These are phyloP conservation scores for Solanum stenotomum DNA, from an alignment of 257 asterid genomes.

Conservation along the genomic window DNA sequence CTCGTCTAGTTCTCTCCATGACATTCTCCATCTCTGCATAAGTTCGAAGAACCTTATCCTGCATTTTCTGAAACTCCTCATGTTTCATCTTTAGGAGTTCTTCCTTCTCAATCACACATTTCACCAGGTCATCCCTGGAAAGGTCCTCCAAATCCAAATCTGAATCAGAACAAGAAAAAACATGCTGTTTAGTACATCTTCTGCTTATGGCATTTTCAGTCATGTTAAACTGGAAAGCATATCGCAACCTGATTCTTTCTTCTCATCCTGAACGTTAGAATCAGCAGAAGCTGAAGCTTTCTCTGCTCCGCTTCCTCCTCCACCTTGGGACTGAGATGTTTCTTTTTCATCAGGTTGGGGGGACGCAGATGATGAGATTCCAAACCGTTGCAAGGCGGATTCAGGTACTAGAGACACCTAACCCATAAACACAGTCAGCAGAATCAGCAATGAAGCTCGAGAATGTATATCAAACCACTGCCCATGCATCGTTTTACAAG, in stretches of 20 bases:
- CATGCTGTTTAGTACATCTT: constrained; percentile 20
- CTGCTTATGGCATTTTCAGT: constrained; percentile 9
- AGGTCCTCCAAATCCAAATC: constrained; percentile 59
- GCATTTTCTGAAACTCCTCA: constrained; percentile 46
- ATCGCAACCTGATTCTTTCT: constrained; percentile 51
- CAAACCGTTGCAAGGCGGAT: constrained; percentile 32
- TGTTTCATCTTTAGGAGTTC: constrained; percentile 40
- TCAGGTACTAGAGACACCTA: constrained; percentile 25
- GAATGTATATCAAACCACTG: background rate
- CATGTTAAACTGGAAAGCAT: constrained; percentile 3
- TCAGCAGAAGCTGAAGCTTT: constrained; percentile 18
- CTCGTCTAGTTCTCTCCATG: constrained; percentile 72
- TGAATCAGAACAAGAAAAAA: constrained; percentile 31
- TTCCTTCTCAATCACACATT: constrained; percentile 59
- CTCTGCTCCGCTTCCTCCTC: constrained; percentile 14
- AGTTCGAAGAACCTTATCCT: constrained; percentile 67
- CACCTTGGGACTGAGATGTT: constrained; percentile 24
- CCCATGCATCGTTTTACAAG: background rate
- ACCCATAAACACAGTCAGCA: background rate
- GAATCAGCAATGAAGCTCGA: background rate
- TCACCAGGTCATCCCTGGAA: constrained; percentile 63
- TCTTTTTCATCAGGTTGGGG: constrained; percentile 42
- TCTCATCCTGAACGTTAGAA: constrained; percentile 25
- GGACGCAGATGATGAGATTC: constrained; percentile 59
- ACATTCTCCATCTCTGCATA: constrained; percentile 82